Percentiles rank a stretch among this genome's conserved stretches.
phyloP scores from a whole-genome alignment of 768 basidiomycete species.

The Boletus rufocinnamomeus region DNA sequence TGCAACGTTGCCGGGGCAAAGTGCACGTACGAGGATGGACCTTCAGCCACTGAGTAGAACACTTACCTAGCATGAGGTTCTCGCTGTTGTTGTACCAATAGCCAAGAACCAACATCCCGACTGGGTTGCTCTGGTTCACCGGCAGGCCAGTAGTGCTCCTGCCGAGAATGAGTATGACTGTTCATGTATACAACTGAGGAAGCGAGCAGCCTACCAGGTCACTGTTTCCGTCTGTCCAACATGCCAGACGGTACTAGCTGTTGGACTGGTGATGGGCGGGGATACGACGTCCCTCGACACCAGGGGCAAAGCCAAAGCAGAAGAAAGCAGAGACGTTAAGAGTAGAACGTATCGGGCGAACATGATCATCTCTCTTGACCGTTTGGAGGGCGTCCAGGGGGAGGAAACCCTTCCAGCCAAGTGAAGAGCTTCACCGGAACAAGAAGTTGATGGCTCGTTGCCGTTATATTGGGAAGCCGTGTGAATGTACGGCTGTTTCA shows the following conservation, averaged over 20 bases:
- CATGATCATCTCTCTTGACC: conserved; percentile 21
- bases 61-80: conserved; percentile 34
- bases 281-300: conserved; percentile 45
- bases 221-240: conserved; percentile 47
- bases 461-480: conserved; percentile 25
- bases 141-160: conserved; percentile 28
- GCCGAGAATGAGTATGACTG: conserved; percentile 33
- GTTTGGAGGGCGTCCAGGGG: conserved; percentile 8
- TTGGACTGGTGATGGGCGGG: conserved; percentile 51
- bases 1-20: background rate
- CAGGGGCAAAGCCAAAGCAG: conserved; percentile 37
- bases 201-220: conserved; percentile 44
- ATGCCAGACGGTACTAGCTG: conserved; percentile 43
- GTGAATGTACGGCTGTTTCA: conserved; percentile 23
- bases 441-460: background rate
- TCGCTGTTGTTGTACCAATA: conserved; percentile 31
- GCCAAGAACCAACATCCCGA: conserved; percentile 35
- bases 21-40: background rate
- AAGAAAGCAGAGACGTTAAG: conserved; percentile 21
- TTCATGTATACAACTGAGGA: conserved; percentile 31
- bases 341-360: conserved; percentile 29
- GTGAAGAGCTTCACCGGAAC: conserved; percentile 17
- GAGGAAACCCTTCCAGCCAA: conserved; percentile 17
- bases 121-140: conserved; percentile 31
- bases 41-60: background rate